Base-by-base conservation (phyloP, 495 filamentous ascomycete genomes). In the Thermothielavioides terrestris region DNA sequence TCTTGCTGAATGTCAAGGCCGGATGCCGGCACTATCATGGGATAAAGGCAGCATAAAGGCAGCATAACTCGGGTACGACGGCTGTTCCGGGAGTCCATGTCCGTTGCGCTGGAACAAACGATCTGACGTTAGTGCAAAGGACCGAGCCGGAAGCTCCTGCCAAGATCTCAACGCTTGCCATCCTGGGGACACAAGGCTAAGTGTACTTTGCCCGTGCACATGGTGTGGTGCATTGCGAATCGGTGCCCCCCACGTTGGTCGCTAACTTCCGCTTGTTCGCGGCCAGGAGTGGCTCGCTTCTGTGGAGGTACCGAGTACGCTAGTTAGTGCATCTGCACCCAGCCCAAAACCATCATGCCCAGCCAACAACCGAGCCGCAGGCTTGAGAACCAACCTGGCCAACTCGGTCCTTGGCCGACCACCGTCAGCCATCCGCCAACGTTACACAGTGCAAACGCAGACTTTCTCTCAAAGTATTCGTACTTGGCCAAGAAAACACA, bases 71-170 rank as follows among this genome's bases (percentile, higher is more conserved):
- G n/a, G n/a, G n/a, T n/a, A n/a, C n/a, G n/a, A n/a, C n/a, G n/a
- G n/a, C 11, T 12, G 32, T 12, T 28, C 4, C 32, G 2, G 2
- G 32, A 5, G 6, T 6, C 27, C 6, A 46, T 11, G 6, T 37
- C 18, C 44, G 22, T 27, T 4, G 44, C 2, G 10, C 28, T 28
- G 17, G 42, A 45, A 34, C 42, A 18, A 32, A 20, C 10, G 35
- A 52, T 54, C n/a, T n/a, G n/a, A n/a, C n/a, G n/a, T n/a, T n/a
- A n/a, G 59, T 61, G 60, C 51, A 50, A 60, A 59, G 59, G 55
- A 59, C 61, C 57, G 42, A 38, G 44, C 50, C 53, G 28, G 37
- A 30, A 53, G 53, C 56, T 54, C 56, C 57, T 57, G 59, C 61
- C 61, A 64, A 64, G 61, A 40, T 47, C 59, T 57, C 49, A 59